phyloP scores from a whole-genome alignment of 2,329 filamentous ascomycete genomes.

The Penicillium sp. region DNA sequence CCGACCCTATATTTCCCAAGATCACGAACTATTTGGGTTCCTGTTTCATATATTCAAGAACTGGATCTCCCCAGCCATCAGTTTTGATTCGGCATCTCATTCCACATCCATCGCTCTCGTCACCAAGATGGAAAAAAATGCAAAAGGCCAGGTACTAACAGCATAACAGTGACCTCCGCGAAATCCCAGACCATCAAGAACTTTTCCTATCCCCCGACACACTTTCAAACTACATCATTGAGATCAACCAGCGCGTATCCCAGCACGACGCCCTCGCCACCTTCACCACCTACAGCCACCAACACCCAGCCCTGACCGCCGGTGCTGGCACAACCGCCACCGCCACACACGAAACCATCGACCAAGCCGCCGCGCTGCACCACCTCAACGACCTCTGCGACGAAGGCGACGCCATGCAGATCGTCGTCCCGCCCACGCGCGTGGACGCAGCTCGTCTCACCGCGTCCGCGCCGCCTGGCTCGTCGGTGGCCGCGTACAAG shows the following conservation, averaged over 20 bases:
- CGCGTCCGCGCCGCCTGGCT: conserved; percentile 16
- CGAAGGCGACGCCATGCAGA: conserved; percentile 63
- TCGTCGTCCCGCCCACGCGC: conserved; percentile 66
- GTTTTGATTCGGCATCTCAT: not conserved
- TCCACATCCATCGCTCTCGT: not conserved
- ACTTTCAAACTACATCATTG: conserved; percentile 84
- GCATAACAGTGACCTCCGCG: conserved; percentile 32
- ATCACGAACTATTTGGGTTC: not conserved
- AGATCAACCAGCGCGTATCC: conserved; percentile 80
- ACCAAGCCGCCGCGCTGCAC: conserved; percentile 64
- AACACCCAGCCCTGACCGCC: conserved; percentile 17
- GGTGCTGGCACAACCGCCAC: conserved; percentile 49
- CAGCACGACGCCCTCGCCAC: conserved; percentile 28
- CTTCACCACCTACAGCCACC: conserved; percentile 22
- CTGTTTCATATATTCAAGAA: not conserved
- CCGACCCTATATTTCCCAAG: not conserved
- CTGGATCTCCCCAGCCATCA: not conserved
- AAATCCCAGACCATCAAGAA: conserved; percentile 70
- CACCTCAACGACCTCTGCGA: conserved; percentile 66
- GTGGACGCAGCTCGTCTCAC: conserved; percentile 55
- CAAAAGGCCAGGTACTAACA: conserved; percentile 12
- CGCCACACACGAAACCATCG: conserved; percentile 59
- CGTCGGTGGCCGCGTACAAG: conserved; percentile 26
- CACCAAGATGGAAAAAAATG: not conserved
- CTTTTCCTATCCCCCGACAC: conserved; percentile 83